phyloP scores from a whole-genome alignment of 1,284 basidiomycete species.

The Ustilago lituana region DNA sequence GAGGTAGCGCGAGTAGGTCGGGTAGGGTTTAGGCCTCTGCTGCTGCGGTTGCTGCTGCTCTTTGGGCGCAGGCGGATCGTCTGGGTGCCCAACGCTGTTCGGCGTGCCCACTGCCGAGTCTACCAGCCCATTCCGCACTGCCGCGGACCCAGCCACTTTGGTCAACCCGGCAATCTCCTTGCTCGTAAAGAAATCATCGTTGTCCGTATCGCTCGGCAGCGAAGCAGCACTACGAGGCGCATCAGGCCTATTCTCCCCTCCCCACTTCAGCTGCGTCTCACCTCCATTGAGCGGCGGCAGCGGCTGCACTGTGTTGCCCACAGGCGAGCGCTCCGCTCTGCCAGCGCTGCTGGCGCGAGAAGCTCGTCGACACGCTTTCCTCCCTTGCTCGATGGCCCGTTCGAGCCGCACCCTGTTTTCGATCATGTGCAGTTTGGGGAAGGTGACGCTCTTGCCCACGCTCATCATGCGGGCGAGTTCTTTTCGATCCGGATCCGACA shows the following conservation, averaged over 20 bases:
- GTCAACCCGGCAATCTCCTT: slow-evolving; percentile 27
- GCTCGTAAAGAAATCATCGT: slow-evolving; percentile 44
- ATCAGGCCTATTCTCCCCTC: background rate
- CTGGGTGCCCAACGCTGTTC: slow-evolving; percentile 17
- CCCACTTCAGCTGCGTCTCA: slow-evolving; percentile 13
- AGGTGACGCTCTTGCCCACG: slow-evolving; percentile 59
- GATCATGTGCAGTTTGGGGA: slow-evolving; percentile 66
- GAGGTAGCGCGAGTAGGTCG: slow-evolving; percentile 30
- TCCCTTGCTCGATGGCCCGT: slow-evolving; percentile 55
- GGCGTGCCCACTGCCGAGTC: slow-evolving; percentile 40
- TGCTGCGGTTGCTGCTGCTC: background rate
- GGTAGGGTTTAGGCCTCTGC: slow-evolving; percentile 42
- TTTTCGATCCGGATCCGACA: slow-evolving; percentile 61
- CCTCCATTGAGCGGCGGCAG: slow-evolving; percentile 23
- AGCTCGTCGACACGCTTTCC: slow-evolving; percentile 44
- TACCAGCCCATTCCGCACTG: slow-evolving; percentile 3
- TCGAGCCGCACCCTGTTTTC: slow-evolving; percentile 64
- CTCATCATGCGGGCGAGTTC: slow-evolving; percentile 60
- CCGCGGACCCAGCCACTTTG: slow-evolving; percentile 25
- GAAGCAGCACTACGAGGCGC: slow-evolving; percentile 20
- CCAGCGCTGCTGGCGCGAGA: slow-evolving; percentile 10
- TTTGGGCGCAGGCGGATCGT: slow-evolving; percentile 18
- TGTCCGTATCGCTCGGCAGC: slow-evolving; percentile 40
- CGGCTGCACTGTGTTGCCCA: slow-evolving; percentile 3
- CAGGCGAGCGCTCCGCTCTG: slow-evolving; percentile 6